Conservation (phyloP, 352 stramenopile species). For the Phytopythium vexans region DNA sequence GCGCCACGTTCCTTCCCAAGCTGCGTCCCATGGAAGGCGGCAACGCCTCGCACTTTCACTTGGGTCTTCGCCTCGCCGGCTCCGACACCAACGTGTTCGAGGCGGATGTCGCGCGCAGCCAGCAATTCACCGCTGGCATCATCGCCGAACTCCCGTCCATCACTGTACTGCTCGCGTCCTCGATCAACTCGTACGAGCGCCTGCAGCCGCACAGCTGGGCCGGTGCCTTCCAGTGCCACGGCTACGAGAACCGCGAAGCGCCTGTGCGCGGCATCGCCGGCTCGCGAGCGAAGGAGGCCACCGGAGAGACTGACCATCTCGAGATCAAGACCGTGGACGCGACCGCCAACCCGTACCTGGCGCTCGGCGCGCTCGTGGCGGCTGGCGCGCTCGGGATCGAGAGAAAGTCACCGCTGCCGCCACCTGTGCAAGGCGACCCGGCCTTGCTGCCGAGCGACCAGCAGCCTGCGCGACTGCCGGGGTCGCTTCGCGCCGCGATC, state of each 20-base stretch:
- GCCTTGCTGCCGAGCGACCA: not conserved
- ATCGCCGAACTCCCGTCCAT: not conserved
- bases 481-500: not conserved
- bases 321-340: slow-evolving; percentile 32
- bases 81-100: not conserved
- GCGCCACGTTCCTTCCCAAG: slow-evolving; percentile 6
- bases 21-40: slow-evolving; percentile 1
- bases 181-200: slow-evolving; percentile 13
- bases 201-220: slow-evolving; percentile 29
- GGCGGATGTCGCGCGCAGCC: too few relatives aligned
- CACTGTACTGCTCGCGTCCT: not conserved
- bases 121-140: slow-evolving; percentile 1
- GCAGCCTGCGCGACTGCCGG: not conserved
- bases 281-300: not conserved
- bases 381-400: slow-evolving; percentile 17
- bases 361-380: slow-evolving; percentile 19
- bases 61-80: not conserved
- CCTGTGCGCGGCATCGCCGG: slow-evolving; percentile 9
- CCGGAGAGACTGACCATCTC: slow-evolving; percentile 10
- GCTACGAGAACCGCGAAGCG: slow-evolving; percentile 30
- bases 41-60: slow-evolving; percentile 2
- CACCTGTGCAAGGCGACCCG: slow-evolving; percentile 8
- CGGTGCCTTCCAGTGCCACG: slow-evolving; percentile 25
- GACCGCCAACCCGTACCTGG: slow-evolving; percentile 27
- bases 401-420: slow-evolving; percentile 2